Conservation (phyloP, 2,329 filamentous ascomycete genomes). For the Zasmidium citrigriseum region DNA sequence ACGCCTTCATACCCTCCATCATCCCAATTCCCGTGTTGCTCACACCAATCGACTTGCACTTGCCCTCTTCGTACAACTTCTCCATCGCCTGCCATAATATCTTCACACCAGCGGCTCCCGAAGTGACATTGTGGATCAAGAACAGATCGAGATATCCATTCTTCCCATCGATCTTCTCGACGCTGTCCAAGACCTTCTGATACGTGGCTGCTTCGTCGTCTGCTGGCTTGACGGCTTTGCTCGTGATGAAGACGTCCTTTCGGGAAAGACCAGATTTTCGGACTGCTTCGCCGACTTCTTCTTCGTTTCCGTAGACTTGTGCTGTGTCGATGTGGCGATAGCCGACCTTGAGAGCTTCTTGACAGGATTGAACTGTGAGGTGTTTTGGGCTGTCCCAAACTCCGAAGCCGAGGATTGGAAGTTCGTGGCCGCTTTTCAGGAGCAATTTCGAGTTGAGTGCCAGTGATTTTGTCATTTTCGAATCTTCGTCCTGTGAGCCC, state of each 20-base stretch:
- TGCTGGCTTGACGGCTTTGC: slow-evolving; percentile 63
- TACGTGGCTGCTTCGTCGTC: slow-evolving; percentile 61
- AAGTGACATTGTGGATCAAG: slow-evolving; percentile 66
- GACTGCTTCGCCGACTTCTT: slow-evolving; percentile 66
- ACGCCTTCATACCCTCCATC: slow-evolving; percentile 67
- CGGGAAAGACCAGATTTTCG: slow-evolving; percentile 57
- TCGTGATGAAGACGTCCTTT: slow-evolving; percentile 67
- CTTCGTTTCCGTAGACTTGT: slow-evolving; percentile 70
- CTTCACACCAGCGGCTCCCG: slow-evolving; percentile 57
- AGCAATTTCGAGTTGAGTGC: background rate
- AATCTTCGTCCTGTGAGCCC: background rate
- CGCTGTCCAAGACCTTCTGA: slow-evolving; percentile 59
- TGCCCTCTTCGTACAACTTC: slow-evolving; percentile 60
- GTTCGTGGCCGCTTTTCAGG: slow-evolving; percentile 49
- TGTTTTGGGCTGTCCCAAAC: slow-evolving; percentile 59
- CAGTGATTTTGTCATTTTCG: slow-evolving; percentile 1
- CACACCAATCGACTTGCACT: slow-evolving; percentile 67
- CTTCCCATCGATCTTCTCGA: slow-evolving; percentile 60
- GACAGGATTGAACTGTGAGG: slow-evolving; percentile 53
- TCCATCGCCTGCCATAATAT: slow-evolving; percentile 69
- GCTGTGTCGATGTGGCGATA: slow-evolving; percentile 70
- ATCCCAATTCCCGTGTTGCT: slow-evolving; percentile 71
- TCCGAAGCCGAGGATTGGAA: slow-evolving; percentile 71
- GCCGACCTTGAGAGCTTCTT: slow-evolving; percentile 58
- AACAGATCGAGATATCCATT: slow-evolving; percentile 71